These are phyloP conservation scores for Nasturtium officinale DNA, from an alignment of 345 rosid genomes.

Conservation along the genomic window DNA sequence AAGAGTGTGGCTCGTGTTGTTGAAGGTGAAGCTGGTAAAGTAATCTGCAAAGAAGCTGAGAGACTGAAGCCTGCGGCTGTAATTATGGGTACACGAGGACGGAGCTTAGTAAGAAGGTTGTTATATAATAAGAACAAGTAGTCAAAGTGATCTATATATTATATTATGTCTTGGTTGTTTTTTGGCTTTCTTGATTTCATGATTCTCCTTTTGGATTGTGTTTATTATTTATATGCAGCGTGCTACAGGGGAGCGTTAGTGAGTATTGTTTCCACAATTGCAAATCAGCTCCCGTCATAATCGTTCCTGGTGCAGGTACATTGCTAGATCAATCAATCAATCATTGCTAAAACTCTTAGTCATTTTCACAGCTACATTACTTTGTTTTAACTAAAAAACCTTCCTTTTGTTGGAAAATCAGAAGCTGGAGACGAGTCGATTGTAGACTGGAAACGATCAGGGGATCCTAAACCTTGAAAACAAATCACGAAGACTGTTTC, in stretches of 20 bases:
- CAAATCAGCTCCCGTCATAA: constrained; percentile 72
- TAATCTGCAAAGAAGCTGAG: constrained; percentile 83
- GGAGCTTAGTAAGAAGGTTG: constrained; percentile 85
- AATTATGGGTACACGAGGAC: constrained; percentile 86
- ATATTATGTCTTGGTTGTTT: background rate
- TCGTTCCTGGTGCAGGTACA: constrained; percentile 84
- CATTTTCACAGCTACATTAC: background rate
- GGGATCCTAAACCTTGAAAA: constrained; percentile 30
- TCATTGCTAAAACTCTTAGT: background rate
- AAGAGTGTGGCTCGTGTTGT: constrained; percentile 65
- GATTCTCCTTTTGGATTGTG: background rate
- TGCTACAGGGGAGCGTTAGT: constrained; percentile 77
- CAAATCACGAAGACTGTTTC: background rate
- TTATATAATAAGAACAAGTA: constrained; percentile 12
- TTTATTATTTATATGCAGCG: constrained; percentile 54
- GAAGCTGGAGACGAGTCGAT: constrained; percentile 50
- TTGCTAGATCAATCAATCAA: background rate
- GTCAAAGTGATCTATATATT: background rate
- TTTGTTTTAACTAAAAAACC: constrained; percentile 13
- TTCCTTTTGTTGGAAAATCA: constrained; percentile 20
- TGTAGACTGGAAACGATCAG: constrained; percentile 40
- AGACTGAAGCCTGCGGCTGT: constrained; percentile 86
- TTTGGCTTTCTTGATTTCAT: background rate
- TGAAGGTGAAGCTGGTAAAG: constrained; percentile 79
- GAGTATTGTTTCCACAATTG: constrained; percentile 85